These are phyloP conservation scores for Hypoxylon sp. DNA, from an alignment of 2,329 filamentous ascomycete species.

Conservation along the genomic window DNA sequence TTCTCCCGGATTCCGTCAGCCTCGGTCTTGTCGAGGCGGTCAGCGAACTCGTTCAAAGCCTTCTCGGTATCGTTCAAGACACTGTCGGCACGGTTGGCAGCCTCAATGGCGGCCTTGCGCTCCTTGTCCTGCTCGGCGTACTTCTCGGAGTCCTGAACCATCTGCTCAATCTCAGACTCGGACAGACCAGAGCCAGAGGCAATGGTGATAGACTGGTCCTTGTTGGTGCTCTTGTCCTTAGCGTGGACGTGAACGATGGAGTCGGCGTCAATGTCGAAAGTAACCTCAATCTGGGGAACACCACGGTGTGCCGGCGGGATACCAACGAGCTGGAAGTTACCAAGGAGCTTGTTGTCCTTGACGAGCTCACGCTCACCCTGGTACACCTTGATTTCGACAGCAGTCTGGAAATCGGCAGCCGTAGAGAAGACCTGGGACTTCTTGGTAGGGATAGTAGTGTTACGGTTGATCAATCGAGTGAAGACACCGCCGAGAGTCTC, in stretches of 20 bases:
- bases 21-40: conserved; percentile 97
- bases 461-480: conserved; percentile 97
- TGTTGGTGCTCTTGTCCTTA: conserved; percentile 99
- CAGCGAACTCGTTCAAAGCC: conserved; percentile 95
- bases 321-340: conserved; percentile 99
- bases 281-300: conserved; percentile 97
- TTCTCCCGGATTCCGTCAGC: conserved; percentile 94
- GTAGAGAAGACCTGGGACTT: conserved; percentile 99
- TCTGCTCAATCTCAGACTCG: conserved; percentile 93
- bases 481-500: conserved; percentile 98
- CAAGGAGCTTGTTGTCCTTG: conserved; percentile 97
- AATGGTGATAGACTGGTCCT: conserved; percentile 99
- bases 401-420: conserved; percentile 97
- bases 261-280: conserved; percentile 98
- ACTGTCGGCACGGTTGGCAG: conserved; percentile 96
- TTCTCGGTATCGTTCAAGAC: conserved; percentile 98
- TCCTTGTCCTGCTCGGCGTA: conserved; percentile 96
- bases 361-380: conserved; percentile 99
- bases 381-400: conserved; percentile 99
- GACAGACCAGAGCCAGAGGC: conserved; percentile 97
- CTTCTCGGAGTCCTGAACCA: conserved; percentile 98
- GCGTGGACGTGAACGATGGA: conserved; percentile 98
- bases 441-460: conserved; percentile 99
- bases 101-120: conserved; percentile 94
- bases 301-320: conserved; percentile 96